Percentiles rank a stretch among this genome's conserved stretches.
phyloP scores from a whole-genome alignment of 495 filamentous ascomycete genomes.

The Penicillium bialowiezense region DNA sequence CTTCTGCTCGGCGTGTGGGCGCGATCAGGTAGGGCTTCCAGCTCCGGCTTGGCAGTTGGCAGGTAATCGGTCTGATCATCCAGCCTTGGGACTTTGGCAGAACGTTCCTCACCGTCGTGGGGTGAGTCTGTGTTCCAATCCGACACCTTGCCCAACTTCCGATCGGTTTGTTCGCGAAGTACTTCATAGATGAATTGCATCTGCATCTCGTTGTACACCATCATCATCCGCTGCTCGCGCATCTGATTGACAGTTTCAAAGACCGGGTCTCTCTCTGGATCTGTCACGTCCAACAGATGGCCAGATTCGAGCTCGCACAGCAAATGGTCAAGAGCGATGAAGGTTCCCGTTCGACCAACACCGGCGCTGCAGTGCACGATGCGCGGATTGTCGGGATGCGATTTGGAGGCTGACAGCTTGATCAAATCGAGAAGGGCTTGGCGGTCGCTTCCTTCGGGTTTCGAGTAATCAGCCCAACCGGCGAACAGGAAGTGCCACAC shows the following conservation, averaged over 20 bases:
- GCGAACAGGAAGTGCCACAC: slow-evolving; percentile 91
- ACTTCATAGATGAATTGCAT: slow-evolving; percentile 90
- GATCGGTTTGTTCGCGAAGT: slow-evolving; percentile 64
- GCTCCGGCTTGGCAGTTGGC: slow-evolving; percentile 37
- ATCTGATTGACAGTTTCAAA: slow-evolving; percentile 77
- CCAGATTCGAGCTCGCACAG: slow-evolving; percentile 78
- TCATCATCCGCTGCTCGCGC: slow-evolving; percentile 86
- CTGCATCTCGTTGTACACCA: slow-evolving; percentile 91
- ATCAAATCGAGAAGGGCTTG: slow-evolving; percentile 76
- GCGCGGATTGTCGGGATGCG: slow-evolving; percentile 67
- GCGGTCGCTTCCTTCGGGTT: slow-evolving; percentile 77
- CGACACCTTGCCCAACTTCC: slow-evolving; percentile 43
- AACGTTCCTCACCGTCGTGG: slow-evolving; percentile 28
- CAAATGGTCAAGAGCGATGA: slow-evolving; percentile 90
- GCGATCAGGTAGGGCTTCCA: slow-evolving; percentile 32
- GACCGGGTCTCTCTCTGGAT: slow-evolving; percentile 54
- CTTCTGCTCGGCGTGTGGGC: slow-evolving; percentile 27
- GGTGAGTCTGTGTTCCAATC: slow-evolving; percentile 11
- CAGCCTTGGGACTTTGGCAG: slow-evolving; percentile 42
- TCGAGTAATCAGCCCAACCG: slow-evolving; percentile 91
- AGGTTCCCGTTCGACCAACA: slow-evolving; percentile 91
- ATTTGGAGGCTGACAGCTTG: slow-evolving; percentile 69
- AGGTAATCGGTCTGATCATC: slow-evolving; percentile 31
- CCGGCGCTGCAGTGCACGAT: slow-evolving; percentile 94
- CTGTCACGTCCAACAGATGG: slow-evolving; percentile 48